Conservation (phyloP, 1,284 basidiomycete species). For the Apiotrichum domesticum region DNA sequence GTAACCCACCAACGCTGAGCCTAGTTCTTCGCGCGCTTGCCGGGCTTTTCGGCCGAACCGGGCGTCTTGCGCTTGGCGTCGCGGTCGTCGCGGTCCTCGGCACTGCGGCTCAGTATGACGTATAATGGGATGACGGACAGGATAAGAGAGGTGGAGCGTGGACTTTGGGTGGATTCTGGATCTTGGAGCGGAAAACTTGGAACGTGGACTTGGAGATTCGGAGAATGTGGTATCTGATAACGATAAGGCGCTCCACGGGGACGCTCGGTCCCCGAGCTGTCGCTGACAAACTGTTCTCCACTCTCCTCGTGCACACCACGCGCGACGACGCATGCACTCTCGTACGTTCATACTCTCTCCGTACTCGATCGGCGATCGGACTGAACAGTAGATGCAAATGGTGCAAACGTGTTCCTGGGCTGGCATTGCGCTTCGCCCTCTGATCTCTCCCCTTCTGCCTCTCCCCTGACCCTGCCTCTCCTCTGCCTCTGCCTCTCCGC, state of each 20-base stretch:
- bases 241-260: background rate
- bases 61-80: conserved; percentile 16
- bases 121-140: background rate
- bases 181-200: no score
- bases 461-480: background rate
- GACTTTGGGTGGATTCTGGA: background rate
- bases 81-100: conserved; percentile 3
- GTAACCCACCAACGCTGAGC: no score
- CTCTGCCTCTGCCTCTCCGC: background rate
- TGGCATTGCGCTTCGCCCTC: background rate
- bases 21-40: conserved; percentile 12
- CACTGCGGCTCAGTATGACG: background rate
- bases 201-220: no score
- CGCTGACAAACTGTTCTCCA: no score
- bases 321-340: no score
- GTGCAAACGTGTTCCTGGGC: no score
- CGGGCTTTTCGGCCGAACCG: conserved; percentile 18
- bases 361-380: no score
- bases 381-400: no score
- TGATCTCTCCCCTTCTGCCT: background rate
- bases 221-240: background rate
- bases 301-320: no score
- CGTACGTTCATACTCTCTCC: no score
- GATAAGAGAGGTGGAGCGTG: background rate
- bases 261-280: no score